phyloP scores from a whole-genome alignment of 345 rosid species.

The Iberis pinnata region DNA sequence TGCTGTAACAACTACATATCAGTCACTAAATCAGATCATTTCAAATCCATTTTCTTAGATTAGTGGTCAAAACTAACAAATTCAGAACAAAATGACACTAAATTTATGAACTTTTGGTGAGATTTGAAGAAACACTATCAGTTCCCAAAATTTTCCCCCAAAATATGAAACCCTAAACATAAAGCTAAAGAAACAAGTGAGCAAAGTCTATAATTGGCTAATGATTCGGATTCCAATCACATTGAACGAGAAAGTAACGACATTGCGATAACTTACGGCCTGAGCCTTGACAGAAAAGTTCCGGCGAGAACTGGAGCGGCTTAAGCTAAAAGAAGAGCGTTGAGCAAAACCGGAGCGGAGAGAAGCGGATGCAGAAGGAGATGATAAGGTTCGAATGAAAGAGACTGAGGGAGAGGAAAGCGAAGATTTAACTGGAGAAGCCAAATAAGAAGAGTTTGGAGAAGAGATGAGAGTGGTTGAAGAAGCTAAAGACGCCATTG shows the following conservation, averaged over 20 bases:
- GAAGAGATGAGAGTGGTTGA: constrained; percentile 53
- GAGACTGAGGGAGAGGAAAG: constrained; percentile 34
- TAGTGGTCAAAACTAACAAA: too few relatives aligned
- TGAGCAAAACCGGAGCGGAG: constrained; percentile 41
- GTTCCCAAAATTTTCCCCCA: too few relatives aligned
- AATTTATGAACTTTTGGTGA: background rate
- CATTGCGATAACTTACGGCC: constrained; percentile 35
- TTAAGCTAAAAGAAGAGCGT: constrained; percentile 38
- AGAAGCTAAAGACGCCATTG: constrained; percentile 71
- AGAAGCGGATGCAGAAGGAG: constrained; percentile 39
- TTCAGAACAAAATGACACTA: constrained; percentile 4
- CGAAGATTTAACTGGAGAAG: constrained; percentile 32
- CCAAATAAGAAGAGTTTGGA: too few relatives aligned
- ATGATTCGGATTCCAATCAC: background rate
- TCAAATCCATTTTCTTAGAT: too few relatives aligned
- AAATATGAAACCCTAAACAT: background rate
- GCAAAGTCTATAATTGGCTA: background rate
- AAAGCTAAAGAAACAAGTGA: too few relatives aligned
- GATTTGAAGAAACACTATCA: constrained; percentile 4
- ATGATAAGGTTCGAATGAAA: constrained; percentile 36
- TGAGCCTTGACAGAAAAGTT: constrained; percentile 57
- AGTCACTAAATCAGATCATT: background rate
- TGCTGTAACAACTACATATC: background rate
- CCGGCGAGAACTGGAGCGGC: constrained; percentile 36
- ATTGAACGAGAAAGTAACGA: background rate